Evolutionary conservation across 805 yeast genomes (phyloP).

Genomic region (Candida nemodendra): DNA sequence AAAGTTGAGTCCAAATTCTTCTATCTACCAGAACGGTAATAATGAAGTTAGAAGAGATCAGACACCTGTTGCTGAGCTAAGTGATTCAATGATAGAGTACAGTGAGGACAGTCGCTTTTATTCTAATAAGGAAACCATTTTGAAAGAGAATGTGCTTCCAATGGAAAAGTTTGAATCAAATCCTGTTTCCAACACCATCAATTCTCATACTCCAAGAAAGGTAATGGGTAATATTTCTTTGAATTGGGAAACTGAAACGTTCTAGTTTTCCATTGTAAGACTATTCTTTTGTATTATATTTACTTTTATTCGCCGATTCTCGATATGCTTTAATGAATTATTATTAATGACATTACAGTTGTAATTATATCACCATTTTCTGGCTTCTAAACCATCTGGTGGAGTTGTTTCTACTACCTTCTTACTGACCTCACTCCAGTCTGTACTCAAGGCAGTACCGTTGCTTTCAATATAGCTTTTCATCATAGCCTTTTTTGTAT

Average conservation of each 20-base stretch:
- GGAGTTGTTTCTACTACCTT: conserved; percentile 65
- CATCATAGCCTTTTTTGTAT: conserved; percentile 92
- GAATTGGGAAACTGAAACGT: conserved; percentile 24
- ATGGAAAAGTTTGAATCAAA: not conserved
- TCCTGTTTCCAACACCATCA: not conserved
- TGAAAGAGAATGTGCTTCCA: conserved; percentile 13
- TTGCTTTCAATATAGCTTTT: conserved; percentile 90
- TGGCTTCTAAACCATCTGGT: conserved; percentile 70
- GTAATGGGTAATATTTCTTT: conserved; percentile 13
- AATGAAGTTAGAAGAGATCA: not conserved
- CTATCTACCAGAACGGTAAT: not conserved
- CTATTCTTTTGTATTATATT: not conserved
- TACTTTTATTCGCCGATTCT: not conserved
- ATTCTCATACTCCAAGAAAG: not conserved
- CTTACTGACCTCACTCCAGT: conserved; percentile 83
- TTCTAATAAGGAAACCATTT: not conserved
- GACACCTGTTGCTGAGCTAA: conserved; percentile 25
- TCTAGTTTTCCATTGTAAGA: conserved; percentile 3
- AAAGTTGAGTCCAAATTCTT: not conserved
- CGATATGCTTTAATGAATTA: not conserved
- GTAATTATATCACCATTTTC: conserved; percentile 40
- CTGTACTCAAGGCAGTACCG: conserved; percentile 91
- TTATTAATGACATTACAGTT: not conserved
- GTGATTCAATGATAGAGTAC: conserved; percentile 31
- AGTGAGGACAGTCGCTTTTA: conserved; percentile 16